phyloP scores from a whole-genome alignment of 441 rosid genomes.

The Mallotus japonicus region DNA sequence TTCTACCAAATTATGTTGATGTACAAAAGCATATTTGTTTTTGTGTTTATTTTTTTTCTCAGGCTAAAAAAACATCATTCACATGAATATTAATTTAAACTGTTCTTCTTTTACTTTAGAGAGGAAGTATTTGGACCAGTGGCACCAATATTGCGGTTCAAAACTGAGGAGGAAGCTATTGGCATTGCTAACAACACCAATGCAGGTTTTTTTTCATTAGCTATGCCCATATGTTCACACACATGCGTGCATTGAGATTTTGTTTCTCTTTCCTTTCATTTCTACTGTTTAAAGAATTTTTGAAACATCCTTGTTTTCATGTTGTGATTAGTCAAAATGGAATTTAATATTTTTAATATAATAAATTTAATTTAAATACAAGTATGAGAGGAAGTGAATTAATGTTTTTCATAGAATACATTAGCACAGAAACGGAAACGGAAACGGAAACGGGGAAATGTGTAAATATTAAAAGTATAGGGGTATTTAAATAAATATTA shows the following conservation, averaged over 20 bases:
- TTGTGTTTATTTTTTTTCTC: not conserved
- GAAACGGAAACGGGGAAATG: too few species aligned
- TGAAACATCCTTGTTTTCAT: too few species aligned
- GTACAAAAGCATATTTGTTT: not conserved
- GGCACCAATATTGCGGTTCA: slow-evolving; percentile 78
- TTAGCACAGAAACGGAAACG: too few species aligned
- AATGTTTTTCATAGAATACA: too few species aligned
- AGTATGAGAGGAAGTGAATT: too few species aligned
- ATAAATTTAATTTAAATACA: too few species aligned
- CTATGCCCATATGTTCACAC: not conserved
- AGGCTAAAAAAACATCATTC: not conserved
- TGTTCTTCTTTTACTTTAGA: slow-evolving; percentile 36
- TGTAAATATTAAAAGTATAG: too few species aligned
- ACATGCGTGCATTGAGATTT: not conserved
- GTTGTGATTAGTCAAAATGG: too few species aligned
- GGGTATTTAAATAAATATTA: too few species aligned
- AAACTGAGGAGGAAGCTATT: slow-evolving; percentile 92
- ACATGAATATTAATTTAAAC: not conserved
- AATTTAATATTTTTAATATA: too few species aligned
- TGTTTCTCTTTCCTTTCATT: not conserved
- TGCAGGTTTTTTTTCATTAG: slow-evolving; percentile 51
- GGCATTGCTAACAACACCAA: slow-evolving; percentile 75
- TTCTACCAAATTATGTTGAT: not conserved
- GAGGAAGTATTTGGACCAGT: slow-evolving; percentile 99
- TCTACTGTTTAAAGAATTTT: not conserved